Conservation (phyloP, 2,329 filamentous ascomycete genomes). For the Catunica adiposa region DNA sequence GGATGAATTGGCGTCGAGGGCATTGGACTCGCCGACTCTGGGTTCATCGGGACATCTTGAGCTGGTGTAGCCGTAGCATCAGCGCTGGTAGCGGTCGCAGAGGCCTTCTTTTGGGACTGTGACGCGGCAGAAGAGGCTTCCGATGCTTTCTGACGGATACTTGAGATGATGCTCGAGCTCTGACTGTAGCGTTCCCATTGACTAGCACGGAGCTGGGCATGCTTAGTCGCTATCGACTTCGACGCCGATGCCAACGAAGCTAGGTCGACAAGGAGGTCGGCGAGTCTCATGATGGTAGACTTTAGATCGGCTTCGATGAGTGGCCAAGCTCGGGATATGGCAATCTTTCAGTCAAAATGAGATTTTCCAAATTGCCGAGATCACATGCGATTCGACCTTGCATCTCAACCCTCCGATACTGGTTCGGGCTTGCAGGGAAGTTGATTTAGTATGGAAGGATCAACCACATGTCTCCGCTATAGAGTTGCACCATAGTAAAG, state of each 20-base stretch:
- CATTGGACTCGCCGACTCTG: not conserved
- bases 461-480: not conserved
- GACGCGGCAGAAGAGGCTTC: not conserved
- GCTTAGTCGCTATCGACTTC: slow-evolving; percentile 47
- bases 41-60: too few relatives aligned
- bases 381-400: too few relatives aligned
- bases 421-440: too few relatives aligned
- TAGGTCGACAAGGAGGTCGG: slow-evolving; percentile 51
- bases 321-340: too few relatives aligned
- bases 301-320: too few relatives aligned
- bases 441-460: too few relatives aligned
- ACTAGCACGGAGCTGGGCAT: slow-evolving; percentile 38
- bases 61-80: not conserved
- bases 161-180: slow-evolving; percentile 28
- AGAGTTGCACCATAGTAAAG: not conserved
- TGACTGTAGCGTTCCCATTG: slow-evolving; percentile 36
- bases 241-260: slow-evolving; percentile 54
- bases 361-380: too few relatives aligned
- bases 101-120: not conserved
- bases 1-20: not conserved
- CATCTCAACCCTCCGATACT: too few relatives aligned
- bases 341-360: too few relatives aligned
- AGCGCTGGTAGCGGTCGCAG: not conserved
- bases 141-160: slow-evolving; percentile 18
- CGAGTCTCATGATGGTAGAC: slow-evolving; percentile 34